These are phyloP conservation scores for Comarum palustre DNA, from an alignment of 306 rosid species.

Conservation along the genomic window DNA sequence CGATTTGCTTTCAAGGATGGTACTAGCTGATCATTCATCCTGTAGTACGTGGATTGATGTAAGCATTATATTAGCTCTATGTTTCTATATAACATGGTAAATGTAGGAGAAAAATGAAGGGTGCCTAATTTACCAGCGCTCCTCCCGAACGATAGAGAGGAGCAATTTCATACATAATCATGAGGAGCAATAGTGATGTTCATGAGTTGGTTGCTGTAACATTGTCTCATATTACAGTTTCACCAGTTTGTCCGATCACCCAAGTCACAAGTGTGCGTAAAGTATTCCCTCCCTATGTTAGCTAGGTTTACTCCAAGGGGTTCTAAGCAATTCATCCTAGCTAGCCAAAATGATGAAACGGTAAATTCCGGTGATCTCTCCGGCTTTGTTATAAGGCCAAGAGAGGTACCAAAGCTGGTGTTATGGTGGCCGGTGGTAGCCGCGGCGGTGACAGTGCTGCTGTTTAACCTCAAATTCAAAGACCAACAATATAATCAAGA, in stretches of 20 bases:
- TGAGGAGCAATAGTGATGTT: no score
- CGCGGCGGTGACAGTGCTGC: no score
- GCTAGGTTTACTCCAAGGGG: neutral
- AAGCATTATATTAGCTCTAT: neutral
- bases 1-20: neutral
- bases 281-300: neutral
- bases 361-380: neutral
- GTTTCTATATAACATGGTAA: no score
- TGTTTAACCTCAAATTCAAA: no score
- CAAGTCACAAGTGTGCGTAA: neutral
- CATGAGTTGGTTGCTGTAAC: neutral
- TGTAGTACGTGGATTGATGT: neutral
- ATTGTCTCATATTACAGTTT: neutral
- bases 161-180: no score
- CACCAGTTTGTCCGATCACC: no score
- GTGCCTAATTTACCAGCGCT: neutral
- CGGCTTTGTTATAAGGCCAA: neutral
- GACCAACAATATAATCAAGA: no score
- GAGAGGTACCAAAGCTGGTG: neutral
- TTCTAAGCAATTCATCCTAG: neutral
- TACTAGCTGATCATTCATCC: neutral
- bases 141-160: neutral
- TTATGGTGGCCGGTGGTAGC: neutral
- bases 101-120: neutral
- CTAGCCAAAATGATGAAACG: neutral